Percentiles rank a stretch among this genome's conserved stretches.
Conservation (phyloP, 2,329 filamentous ascomycete species). For the Aureobasidium namibiae region DNA sequence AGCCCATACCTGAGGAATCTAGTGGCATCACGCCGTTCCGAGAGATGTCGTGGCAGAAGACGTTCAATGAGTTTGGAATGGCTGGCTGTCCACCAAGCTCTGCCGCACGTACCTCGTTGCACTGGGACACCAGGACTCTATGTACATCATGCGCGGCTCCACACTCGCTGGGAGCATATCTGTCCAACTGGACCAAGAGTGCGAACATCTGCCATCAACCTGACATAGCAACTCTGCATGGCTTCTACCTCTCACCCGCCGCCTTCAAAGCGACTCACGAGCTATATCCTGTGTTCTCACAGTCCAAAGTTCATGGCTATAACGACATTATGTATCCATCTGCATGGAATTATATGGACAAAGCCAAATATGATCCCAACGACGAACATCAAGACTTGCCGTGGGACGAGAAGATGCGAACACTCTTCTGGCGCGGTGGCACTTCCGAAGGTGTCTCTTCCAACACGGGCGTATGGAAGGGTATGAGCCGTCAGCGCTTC, state of each 20-base stretch:
- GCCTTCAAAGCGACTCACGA: constrained; percentile 54
- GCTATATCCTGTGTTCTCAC: constrained; percentile 67
- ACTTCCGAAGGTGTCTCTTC: constrained; percentile 49
- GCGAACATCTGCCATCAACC: constrained; percentile 68
- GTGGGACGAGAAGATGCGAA: constrained; percentile 56
- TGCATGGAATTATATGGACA: constrained; percentile 54
- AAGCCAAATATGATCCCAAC: constrained; percentile 44
- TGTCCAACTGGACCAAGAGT: constrained; percentile 57
- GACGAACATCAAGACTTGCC: constrained; percentile 42
- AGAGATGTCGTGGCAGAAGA: constrained; percentile 29
- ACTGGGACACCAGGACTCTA: constrained; percentile 57
- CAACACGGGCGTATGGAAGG: constrained; percentile 51
- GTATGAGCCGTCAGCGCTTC: constrained; percentile 61
- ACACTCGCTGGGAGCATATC: constrained; percentile 60
- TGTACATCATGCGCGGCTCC: constrained; percentile 55
- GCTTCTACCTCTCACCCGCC: constrained; percentile 60
- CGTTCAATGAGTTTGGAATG: constrained; percentile 34
- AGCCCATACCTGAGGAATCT: constrained; percentile 23
- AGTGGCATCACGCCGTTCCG: constrained; percentile 18
- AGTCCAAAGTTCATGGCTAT: constrained; percentile 63
- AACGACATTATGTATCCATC: constrained; percentile 69
- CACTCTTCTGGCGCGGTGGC: constrained; percentile 67
- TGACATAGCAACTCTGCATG: constrained; percentile 64
- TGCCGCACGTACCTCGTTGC: constrained; percentile 47
- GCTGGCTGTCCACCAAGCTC: constrained; percentile 56